Conservation (phyloP, 176 grass and related monocot genomes). For the Eragrostis nindensis region DNA sequence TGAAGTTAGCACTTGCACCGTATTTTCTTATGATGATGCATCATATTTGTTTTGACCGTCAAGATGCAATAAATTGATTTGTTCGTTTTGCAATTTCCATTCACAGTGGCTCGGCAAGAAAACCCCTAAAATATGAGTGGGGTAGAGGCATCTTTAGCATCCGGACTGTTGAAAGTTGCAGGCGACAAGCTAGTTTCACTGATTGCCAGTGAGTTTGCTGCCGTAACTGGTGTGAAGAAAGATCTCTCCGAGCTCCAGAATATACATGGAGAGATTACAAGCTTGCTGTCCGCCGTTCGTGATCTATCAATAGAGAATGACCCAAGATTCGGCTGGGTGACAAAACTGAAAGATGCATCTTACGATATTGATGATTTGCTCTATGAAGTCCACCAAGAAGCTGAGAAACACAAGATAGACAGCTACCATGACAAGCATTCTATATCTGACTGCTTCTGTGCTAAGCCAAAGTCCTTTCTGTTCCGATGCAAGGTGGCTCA, state of each 20-base stretch:
- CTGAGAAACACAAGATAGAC: too few relatives aligned
- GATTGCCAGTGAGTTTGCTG: not conserved
- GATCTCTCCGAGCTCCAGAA: not conserved
- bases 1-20: too few relatives aligned
- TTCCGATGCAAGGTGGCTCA: too few relatives aligned
- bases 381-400: too few relatives aligned
- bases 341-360: not conserved
- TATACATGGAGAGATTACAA: not conserved
- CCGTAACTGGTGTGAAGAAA: not conserved
- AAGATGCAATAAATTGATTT: too few relatives aligned
- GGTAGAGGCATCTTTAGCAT: not conserved
- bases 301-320: not conserved
- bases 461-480: too few relatives aligned
- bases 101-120: too few relatives aligned
- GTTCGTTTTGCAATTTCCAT: too few relatives aligned
- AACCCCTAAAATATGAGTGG: not conserved
- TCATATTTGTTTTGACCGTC: too few relatives aligned
- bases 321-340: not conserved
- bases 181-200: not conserved
- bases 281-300: not conserved
- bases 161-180: not conserved
- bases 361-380: constrained; percentile 16
- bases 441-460: too few relatives aligned
- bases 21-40: too few relatives aligned
- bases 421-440: too few relatives aligned